phyloP scores from a whole-genome alignment of 345 rosid species.

The Passiflora organensis region DNA sequence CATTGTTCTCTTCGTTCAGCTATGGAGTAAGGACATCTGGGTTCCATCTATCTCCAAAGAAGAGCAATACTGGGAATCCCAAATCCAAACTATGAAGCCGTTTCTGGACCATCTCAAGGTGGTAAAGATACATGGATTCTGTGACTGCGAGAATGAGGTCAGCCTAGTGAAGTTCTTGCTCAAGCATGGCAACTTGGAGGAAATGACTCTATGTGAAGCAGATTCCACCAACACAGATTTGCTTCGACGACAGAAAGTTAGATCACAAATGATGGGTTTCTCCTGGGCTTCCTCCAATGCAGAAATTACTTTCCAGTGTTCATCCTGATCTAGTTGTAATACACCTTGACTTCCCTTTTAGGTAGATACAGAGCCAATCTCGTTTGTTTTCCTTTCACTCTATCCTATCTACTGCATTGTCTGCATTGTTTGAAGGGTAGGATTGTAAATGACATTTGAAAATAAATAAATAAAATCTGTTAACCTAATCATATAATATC shows the following conservation, averaged over 20 bases:
- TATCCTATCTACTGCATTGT: too few species aligned
- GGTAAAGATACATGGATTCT: constrained; percentile 67
- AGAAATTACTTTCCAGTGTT: constrained; percentile 36
- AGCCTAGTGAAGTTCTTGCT: constrained; percentile 68
- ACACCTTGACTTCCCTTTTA: too few species aligned
- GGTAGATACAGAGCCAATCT: too few species aligned
- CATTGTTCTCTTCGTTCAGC: constrained; percentile 29
- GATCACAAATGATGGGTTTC: constrained; percentile 65
- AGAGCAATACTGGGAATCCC: constrained; percentile 73
- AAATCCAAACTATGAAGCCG: constrained; percentile 35
- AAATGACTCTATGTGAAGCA: constrained; percentile 55
- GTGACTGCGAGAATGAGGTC: constrained; percentile 70
- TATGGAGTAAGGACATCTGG: constrained; percentile 77
- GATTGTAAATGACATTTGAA: too few species aligned
- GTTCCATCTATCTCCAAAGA: constrained; percentile 47
- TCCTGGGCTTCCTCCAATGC: constrained; percentile 78
- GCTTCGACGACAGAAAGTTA: constrained; percentile 52
- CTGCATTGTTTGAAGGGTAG: too few species aligned
- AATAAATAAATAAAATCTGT: too few species aligned
- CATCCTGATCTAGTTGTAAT: too few species aligned
- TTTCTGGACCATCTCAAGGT: constrained; percentile 55
- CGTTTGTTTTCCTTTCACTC: too few species aligned
- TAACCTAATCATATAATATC: too few species aligned
- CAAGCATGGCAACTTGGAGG: constrained; percentile 70
- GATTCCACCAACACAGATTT: constrained; percentile 49